A percentile compares a stretch with the other conserved stretches of the same genome.
Conservation (phyloP, 75 land plant species). For the Sequoia sempervirens region DNA sequence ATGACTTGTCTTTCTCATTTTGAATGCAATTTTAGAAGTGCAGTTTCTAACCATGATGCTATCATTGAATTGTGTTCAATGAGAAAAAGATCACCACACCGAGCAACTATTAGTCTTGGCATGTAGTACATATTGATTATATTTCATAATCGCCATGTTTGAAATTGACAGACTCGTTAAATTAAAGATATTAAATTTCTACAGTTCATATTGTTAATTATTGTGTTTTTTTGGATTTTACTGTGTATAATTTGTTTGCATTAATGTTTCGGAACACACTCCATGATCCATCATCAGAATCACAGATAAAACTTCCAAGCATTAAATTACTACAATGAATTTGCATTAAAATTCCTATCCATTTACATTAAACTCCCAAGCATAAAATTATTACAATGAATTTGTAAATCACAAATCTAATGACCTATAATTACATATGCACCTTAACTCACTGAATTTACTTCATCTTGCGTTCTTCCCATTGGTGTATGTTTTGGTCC, state of each 20-base stretch:
- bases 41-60: not conserved
- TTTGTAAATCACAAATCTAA: not conserved
- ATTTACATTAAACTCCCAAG: not conserved
- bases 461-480: not conserved
- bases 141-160: not conserved
- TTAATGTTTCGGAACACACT: too few relatives aligned
- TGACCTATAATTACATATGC: not conserved
- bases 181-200: too few relatives aligned
- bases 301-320: too few relatives aligned
- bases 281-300: too few relatives aligned
- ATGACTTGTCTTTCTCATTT: not conserved
- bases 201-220: too few relatives aligned
- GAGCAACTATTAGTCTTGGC: not conserved
- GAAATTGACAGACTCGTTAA: not conserved
- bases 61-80: not conserved
- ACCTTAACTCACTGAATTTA: not conserved
- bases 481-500: not conserved
- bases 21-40: not conserved
- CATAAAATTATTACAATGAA: not conserved
- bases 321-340: too few relatives aligned
- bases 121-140: not conserved
- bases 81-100: not conserved
- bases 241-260: too few relatives aligned
- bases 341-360: too few relatives aligned
- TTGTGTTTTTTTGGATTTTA: too few relatives aligned